Conservation (phyloP, 2,329 filamentous ascomycete genomes). For the Trichoderma sp. region DNA sequence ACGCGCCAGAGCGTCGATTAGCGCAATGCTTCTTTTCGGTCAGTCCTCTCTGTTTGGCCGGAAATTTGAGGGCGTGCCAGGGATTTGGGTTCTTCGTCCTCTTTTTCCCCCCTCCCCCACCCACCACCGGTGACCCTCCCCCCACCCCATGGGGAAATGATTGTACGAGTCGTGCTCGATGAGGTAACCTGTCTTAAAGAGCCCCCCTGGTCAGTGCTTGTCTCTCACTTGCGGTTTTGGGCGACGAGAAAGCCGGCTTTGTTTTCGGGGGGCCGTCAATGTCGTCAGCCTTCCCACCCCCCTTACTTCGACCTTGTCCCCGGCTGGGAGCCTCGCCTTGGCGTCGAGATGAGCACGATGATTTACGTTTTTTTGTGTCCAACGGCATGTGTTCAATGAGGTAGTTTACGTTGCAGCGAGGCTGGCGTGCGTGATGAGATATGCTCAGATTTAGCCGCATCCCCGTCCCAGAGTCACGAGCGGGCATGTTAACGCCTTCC, state of each 20-base stretch:
- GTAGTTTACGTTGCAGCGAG: too few species aligned
- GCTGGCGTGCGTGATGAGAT: background rate
- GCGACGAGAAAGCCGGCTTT: background rate
- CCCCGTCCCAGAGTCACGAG: background rate
- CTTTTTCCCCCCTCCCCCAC: too few species aligned
- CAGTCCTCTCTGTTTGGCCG: background rate
- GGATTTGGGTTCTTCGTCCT: background rate
- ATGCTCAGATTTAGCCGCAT: background rate
- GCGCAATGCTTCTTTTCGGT: too few species aligned
- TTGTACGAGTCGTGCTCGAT: background rate
- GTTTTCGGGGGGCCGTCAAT: background rate
- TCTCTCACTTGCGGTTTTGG: background rate
- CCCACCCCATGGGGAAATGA: constrained; percentile 17
- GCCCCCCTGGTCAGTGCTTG: background rate
- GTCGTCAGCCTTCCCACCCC: background rate
- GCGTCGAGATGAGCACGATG: background rate
- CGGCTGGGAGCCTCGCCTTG: constrained; percentile 12
- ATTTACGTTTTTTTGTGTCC: too few species aligned
- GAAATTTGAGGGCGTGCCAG: constrained; percentile 6
- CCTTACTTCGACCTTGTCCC: background rate
- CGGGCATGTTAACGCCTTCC: background rate
- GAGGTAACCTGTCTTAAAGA: too few species aligned
- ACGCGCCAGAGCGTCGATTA: too few species aligned
- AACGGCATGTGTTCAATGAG: too few species aligned
- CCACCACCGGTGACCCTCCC: too few species aligned